Conservation (phyloP, 805 yeast genomes). For the Cyberlindnera euphorbiiphila region DNA sequence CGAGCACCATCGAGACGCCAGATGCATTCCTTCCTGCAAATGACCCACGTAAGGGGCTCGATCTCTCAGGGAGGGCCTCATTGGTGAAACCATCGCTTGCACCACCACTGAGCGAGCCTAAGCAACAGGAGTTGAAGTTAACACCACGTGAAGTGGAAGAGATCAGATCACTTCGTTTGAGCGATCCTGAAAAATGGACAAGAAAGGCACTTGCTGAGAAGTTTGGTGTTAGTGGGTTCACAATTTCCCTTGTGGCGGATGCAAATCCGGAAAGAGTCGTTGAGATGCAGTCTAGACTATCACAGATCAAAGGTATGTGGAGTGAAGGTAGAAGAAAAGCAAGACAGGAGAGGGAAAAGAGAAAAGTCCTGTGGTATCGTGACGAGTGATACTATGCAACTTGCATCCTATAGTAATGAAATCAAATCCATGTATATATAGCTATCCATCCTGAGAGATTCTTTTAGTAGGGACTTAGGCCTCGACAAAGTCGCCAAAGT, state of each 20-base stretch:
- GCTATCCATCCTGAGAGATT: too few relatives aligned
- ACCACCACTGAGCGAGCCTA: constrained; percentile 37
- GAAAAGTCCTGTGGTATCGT: constrained; percentile 62
- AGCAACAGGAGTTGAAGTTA: constrained; percentile 47
- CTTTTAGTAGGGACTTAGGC: too few relatives aligned
- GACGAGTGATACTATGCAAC: constrained; percentile 19
- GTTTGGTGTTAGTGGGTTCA: constrained; percentile 48
- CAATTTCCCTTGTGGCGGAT: constrained; percentile 53
- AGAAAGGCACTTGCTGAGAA: constrained; percentile 56
- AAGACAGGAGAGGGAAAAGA: constrained; percentile 52
- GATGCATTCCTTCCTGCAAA: constrained; percentile 58
- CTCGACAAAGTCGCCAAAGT: constrained; percentile 27
- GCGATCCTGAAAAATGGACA: constrained; percentile 62
- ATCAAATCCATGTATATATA: constrained; percentile 14
- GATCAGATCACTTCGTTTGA: constrained; percentile 50
- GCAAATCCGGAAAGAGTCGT: constrained; percentile 35
- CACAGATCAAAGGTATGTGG: constrained; percentile 46
- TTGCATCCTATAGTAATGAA: too few relatives aligned
- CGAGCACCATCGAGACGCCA: constrained; percentile 55
- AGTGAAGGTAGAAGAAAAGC: constrained; percentile 43
- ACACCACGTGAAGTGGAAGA: constrained; percentile 54
- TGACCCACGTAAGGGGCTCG: constrained; percentile 51
- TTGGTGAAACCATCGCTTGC: constrained; percentile 21
- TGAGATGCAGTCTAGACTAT: constrained; percentile 46
- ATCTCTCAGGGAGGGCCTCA: constrained; percentile 24